phyloP scores from a whole-genome alignment of 2,329 filamentous ascomycete genomes.

The Fusarium euwallaceae region DNA sequence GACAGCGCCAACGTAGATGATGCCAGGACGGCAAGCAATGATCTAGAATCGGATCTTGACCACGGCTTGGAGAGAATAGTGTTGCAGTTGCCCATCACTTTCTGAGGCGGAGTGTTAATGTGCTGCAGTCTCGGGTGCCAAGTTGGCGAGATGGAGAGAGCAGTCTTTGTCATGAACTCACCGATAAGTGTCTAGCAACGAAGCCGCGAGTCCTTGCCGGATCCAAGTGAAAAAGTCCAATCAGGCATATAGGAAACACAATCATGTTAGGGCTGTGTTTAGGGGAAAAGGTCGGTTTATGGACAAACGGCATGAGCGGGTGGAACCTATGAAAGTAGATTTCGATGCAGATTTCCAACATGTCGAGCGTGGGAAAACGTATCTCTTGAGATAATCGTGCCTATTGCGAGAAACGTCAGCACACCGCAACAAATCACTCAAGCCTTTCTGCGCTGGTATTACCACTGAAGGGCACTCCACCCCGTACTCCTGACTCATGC shows the following conservation, averaged over 20 bases:
- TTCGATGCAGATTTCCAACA: background rate
- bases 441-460: background rate
- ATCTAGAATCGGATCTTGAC: background rate
- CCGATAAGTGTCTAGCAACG: background rate
- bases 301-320: slow-evolving; percentile 8
- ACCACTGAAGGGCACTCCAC: background rate
- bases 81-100: background rate
- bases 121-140: background rate
- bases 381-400: background rate
- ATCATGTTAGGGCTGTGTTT: slow-evolving; percentile 1
- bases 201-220: background rate
- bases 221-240: background rate
- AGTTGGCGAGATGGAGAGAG: background rate
- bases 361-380: background rate
- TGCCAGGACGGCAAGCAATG: background rate
- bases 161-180: background rate
- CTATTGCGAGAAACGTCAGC: background rate
- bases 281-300: slow-evolving; percentile 13
- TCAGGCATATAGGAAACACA: background rate
- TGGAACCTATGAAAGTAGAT: slow-evolving; percentile 16
- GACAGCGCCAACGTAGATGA: background rate
- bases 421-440: background rate
- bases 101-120: background rate
- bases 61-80: background rate
- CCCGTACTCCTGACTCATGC: background rate